Evolutionary conservation across 1,284 basidiomycete genomes (phyloP).

Genomic region (Sanghuangporus weigelae): DNA sequence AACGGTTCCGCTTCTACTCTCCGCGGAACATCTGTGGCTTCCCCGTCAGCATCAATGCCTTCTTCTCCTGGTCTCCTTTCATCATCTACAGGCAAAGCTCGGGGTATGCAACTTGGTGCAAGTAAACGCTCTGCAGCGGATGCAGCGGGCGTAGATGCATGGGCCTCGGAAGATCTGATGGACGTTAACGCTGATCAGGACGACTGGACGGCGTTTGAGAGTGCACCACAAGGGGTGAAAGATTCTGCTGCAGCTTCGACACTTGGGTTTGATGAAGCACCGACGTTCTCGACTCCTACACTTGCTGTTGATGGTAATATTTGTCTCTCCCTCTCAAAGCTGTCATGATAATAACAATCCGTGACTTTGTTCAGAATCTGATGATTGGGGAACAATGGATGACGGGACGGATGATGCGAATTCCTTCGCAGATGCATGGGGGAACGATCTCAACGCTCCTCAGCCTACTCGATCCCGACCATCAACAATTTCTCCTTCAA

Average conservation of each 20-base stretch:
- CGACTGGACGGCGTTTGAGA: slow-evolving; percentile 93
- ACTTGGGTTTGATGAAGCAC: slow-evolving; percentile 22
- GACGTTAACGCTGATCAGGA: slow-evolving; percentile 88
- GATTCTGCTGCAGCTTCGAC: slow-evolving; percentile 25
- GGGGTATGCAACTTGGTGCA: slow-evolving; percentile 68
- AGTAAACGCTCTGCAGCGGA: slow-evolving; percentile 45
- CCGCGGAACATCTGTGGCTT: background rate
- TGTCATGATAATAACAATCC: background rate
- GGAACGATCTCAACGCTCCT: slow-evolving; percentile 7
- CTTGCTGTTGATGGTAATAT: slow-evolving; percentile 12
- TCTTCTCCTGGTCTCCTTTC: slow-evolving; percentile 16
- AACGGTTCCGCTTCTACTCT: slow-evolving; percentile 17
- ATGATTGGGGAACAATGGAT: slow-evolving; percentile 18
- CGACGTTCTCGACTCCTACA: slow-evolving; percentile 10
- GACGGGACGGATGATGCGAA: background rate
- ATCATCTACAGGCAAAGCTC: slow-evolving; percentile 32
- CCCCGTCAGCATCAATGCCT: slow-evolving; percentile 12
- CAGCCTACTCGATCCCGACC: slow-evolving; percentile 5
- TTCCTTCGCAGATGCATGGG: slow-evolving; percentile 9
- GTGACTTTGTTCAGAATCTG: background rate
- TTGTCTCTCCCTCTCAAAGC: background rate
- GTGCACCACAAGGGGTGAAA: slow-evolving; percentile 39
- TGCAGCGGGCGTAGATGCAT: slow-evolving; percentile 45
- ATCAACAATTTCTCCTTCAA: background rate
- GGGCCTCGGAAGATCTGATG: slow-evolving; percentile 64